Base-by-base conservation (phyloP, 1,284 basidiomycete genomes). In the Thecaphora thlaspeos region DNA sequence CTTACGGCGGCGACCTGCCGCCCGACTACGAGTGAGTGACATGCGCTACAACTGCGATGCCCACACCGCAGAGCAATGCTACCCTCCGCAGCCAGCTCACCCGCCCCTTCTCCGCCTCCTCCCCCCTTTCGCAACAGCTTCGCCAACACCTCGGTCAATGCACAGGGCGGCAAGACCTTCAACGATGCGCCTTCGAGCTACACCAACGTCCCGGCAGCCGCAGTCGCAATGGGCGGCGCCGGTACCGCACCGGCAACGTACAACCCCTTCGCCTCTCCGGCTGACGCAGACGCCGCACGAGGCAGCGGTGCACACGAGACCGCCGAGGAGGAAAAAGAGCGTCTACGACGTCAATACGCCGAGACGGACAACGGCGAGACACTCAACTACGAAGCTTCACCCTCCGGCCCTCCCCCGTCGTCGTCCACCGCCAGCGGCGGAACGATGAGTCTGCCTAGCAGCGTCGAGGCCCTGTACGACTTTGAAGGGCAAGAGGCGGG, bases 271-370 rank as follows among this genome's bases (percentile, higher is more conserved):
- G 34, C 55, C 5, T 51, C 51, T 15, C 51, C 48, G 9, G n/a
- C 51, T 4, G 60, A 57, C 19, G n/a, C 47, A 17, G 37, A 8
- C n/a, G 8, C 48, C 4, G n/a, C 48, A 4, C 44, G n/a, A 4
- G 12, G 39, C 10, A 17, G 43, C 2, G 48, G 41, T 34, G n/a
- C n/a, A n/a, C 52, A 47, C 38, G 56, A 55, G 42, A 46, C 36
- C 7, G 62, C 62, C n/a, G 54, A 60, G 48, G 48, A 57, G 32
- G 62, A 65, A 28, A 65, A 61, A 40, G 57, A 51, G n/a, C 44
- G 62, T 26, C 36, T 65, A 40, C 50, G 54, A 37, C 56, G 55
- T 24, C 54, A 61, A 41, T 61, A 65, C 36, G 46, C 32, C 14
- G 22, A 17, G 26, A 28, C n/a, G n/a, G n/a, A 18, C 15, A 23